These are phyloP conservation scores for Prillingera fragicola DNA, from an alignment of 1,284 basidiomycete species.

Conservation along the genomic window DNA sequence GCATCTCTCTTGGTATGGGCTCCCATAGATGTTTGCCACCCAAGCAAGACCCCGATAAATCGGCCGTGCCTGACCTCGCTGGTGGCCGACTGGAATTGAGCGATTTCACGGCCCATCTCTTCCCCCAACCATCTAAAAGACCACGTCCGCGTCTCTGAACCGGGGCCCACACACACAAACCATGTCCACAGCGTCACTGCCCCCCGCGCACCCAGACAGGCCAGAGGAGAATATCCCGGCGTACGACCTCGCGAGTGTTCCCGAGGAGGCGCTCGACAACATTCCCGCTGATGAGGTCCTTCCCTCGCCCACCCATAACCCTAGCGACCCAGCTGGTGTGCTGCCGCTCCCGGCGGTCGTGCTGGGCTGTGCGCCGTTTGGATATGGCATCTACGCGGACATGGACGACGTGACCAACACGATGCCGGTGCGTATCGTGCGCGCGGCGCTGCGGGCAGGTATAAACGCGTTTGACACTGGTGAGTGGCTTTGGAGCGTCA, in stretches of 20 bases:
- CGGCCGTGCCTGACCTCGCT: too few relatives aligned
- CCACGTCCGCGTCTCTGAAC: too few relatives aligned
- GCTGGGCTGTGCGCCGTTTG: constrained; percentile 68
- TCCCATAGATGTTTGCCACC: too few relatives aligned
- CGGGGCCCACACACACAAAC: not conserved
- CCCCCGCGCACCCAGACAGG: constrained; percentile 32
- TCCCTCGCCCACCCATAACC: constrained; percentile 4
- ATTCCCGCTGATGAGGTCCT: constrained; percentile 22
- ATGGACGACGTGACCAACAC: constrained; percentile 58
- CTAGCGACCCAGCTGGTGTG: not conserved
- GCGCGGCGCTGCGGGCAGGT: constrained; percentile 78
- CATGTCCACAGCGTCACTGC: constrained; percentile 1
- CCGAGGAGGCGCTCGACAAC: constrained; percentile 23
- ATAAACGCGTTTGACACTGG: constrained; percentile 83
- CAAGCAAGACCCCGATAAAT: too few relatives aligned
- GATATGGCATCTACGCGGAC: constrained; percentile 62
- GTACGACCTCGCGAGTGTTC: constrained; percentile 14
- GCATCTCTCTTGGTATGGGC: too few relatives aligned
- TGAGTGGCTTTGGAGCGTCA: constrained; percentile 15
- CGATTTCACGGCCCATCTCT: too few relatives aligned
- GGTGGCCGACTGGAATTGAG: too few relatives aligned
- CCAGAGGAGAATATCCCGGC: constrained; percentile 31
- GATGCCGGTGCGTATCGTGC: constrained; percentile 63
- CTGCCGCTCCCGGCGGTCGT: constrained; percentile 54
- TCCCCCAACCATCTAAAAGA: too few relatives aligned